Base-by-base conservation (phyloP, 805 yeast species). In the Pichia exigua region DNA sequence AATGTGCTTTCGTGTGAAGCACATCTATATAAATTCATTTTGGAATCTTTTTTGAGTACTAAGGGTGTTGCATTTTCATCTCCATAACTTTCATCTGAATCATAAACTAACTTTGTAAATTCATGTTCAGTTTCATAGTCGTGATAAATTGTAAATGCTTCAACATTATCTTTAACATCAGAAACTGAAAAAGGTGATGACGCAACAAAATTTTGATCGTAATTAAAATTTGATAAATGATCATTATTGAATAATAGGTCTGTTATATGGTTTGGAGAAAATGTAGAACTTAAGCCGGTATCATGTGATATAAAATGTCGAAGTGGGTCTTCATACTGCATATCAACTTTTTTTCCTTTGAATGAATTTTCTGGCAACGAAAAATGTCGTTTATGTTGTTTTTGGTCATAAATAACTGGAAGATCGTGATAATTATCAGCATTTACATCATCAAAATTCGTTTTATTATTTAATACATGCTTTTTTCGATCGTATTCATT, bases 281-380 rank as follows among this genome's bases (percentile, higher is more conserved):
- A 32, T 38, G 44, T 49, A 13, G 55, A 53, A n/a, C 47, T 45
- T 44, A 66, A 53, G 7, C 65, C 70, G 1, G 66, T 62, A 44
- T 66, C 70, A 51, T 60, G 58, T 1, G 71, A 67, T 13, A 57
- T 60, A 52, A 63, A 64, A 51, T 67, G 70, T 46, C 67, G 52
- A n/a, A 67, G 52, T 10, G 46, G 42, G 35, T 56, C 61, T 39
- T 54, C 61, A 18, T 43, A 41, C 1, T 54, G 56, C 2, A 12
- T n/a, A 28, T 7, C 32, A 30, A 30, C 6, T 5, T 13, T 15
- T 13, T 30, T 39, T 11, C 43, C 51, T 3, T 54, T 7, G 5
- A 55, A 48, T 13, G 57, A 54, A 11, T 59, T 56, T 24, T 61
- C 65, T 4, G 66, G 67, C 27, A 62, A 45, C 5, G 66, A 63